Base-by-base conservation (phyloP, 2,329 filamentous ascomycete species). In the Nothophaeocryptopus gaeumannii region DNA sequence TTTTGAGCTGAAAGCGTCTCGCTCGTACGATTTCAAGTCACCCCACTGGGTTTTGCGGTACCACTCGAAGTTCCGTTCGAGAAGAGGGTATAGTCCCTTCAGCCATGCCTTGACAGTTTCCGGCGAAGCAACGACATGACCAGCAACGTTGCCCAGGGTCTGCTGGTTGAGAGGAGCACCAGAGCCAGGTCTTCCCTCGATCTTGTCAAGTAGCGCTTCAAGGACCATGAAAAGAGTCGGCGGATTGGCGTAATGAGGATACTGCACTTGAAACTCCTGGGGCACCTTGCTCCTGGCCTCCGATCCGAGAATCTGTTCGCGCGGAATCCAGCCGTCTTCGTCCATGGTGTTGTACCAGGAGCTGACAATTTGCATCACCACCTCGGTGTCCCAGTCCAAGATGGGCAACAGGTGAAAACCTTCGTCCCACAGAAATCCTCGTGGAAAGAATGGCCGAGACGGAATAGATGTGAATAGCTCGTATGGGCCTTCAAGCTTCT, bases 271-370 rank as follows among this genome's bases (percentile, higher is more conserved):
- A 68, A 99, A 99, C 70, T 97, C 91, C 4, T 78, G 70, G 0
- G 93, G 93, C 2, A 99, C 93, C 72, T 96, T 97, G 78, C 87
- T 96, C 55, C 92, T 84, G 39, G 93, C 93, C 73, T 99, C 93
- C 2, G 80, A 72, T 1, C 93, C 93, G 2, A 99, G 80, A 52
- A 99, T 97, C 72, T 96, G 91, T 74, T 99, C 93, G 44, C 93
- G 86, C 2, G 85, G 89, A 66, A 99, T 97, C 93, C 93, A 99
- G 46, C 93, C 93, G 67, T 97, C 90, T 12, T 93, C 87, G 59
- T 99, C 93, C 81, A 97, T 96, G 13, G 95, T 81, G 57, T 85
- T 89, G 74, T 95, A 95, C 93, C 93, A 99, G 71, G 89, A 96
- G 72, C 86, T 88, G 55, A 97, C 81, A 58, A 99, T 89, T 56